phyloP scores from a whole-genome alignment of 768 basidiomycete species.

The Krasilnikovozyma curviuscula region DNA sequence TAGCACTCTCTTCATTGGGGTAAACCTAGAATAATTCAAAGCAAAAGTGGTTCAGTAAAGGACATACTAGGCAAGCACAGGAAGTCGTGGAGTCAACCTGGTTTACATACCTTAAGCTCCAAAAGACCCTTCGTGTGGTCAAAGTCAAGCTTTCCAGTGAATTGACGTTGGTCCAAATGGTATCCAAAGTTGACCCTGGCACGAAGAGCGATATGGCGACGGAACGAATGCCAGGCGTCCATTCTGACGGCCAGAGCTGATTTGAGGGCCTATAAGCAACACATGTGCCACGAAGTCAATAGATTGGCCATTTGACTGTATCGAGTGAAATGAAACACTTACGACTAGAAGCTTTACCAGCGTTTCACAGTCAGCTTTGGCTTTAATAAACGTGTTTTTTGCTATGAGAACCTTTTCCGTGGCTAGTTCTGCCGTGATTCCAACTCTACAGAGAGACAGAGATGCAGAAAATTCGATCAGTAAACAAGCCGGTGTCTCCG shows the following conservation, averaged over 20 bases:
- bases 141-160: conserved; percentile 70
- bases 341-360: neutral
- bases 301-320: neutral
- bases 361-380: neutral
- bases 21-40: too few species aligned
- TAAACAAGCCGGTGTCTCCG: too few species aligned
- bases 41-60: too few species aligned
- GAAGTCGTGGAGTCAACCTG: too few species aligned
- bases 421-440: conserved; percentile 1
- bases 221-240: conserved; percentile 66
- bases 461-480: too few species aligned
- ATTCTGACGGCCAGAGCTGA: conserved; percentile 46
- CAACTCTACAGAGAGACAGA: neutral
- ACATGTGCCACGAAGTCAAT: neutral
- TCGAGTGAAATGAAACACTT: too few species aligned
- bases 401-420: neutral
- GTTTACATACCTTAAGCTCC: too few species aligned
- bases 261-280: conserved; percentile 38
- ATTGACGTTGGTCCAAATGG: conserved; percentile 67
- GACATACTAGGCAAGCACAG: too few species aligned
- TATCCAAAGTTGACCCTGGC: conserved; percentile 49
- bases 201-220: conserved; percentile 68
- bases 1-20: too few species aligned
- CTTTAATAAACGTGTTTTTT: neutral
- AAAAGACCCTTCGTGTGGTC: conserved; percentile 51